These are phyloP conservation scores for Russula sp. DNA, from an alignment of 768 basidiomycete genomes.

Conservation along the genomic window DNA sequence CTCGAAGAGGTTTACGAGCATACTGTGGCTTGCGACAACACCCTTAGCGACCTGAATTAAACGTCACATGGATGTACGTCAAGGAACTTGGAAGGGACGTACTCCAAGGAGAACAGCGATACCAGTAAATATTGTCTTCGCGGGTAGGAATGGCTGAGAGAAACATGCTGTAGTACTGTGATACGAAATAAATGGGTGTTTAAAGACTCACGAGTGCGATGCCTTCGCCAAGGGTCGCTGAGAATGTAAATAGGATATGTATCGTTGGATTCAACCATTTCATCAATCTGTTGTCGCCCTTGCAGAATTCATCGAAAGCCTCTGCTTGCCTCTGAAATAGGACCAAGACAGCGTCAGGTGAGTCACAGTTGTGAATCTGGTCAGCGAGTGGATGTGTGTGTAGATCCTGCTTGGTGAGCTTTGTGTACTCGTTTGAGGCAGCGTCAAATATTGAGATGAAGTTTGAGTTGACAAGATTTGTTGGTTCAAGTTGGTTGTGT, in stretches of 20 bases:
- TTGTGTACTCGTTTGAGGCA: neutral
- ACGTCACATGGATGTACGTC: neutral
- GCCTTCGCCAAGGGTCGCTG: neutral
- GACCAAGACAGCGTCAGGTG: neutral
- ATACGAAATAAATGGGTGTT: too few relatives aligned
- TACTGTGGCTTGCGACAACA: neutral
- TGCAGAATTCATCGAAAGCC: neutral
- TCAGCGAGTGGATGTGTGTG: neutral
- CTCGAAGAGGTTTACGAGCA: constrained; percentile 1
- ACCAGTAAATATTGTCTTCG: neutral
- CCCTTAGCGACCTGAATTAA: neutral
- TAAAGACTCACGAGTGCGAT: neutral
- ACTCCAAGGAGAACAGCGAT: constrained; percentile 1
- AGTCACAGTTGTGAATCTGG: neutral
- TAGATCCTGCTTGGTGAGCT: neutral
- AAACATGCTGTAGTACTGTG: too few relatives aligned
- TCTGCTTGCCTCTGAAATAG: neutral
- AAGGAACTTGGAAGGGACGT: neutral
- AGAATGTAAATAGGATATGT: neutral
- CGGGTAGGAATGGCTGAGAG: too few relatives aligned
- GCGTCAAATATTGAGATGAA: neutral
- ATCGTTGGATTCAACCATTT: neutral
- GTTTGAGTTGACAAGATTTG: neutral
- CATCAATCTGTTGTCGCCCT: neutral
- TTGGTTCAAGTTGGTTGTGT: neutral